Evolutionary conservation across 306 rosid species (phyloP).

Genomic region (Albizia julibrissin): DNA sequence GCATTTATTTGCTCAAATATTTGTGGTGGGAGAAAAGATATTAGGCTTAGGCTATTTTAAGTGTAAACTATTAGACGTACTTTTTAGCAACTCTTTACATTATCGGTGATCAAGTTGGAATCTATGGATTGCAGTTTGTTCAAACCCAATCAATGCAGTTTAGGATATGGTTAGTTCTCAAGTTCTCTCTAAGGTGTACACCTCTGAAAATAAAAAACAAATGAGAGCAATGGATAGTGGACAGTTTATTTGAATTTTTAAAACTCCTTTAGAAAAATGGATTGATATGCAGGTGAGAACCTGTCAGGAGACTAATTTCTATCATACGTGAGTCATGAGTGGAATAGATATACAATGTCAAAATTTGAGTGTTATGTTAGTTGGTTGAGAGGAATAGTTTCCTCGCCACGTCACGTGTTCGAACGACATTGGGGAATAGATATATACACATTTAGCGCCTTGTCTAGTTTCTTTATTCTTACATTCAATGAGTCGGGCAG

Average conservation of each 20-base stretch:
- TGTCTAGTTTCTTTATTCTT: background rate
- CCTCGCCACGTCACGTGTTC: too few species aligned
- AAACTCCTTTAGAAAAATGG: background rate
- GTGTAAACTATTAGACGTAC: background rate
- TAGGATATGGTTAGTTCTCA: background rate
- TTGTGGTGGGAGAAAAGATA: slow-evolving; percentile 18
- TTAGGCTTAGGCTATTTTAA: background rate
- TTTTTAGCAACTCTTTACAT: background rate
- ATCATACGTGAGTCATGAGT: background rate
- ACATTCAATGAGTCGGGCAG: background rate
- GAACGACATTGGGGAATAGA: background rate
- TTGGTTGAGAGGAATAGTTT: too few species aligned
- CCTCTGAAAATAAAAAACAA: background rate
- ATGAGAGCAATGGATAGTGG: background rate
- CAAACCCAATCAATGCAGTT: background rate
- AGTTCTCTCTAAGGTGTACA: background rate
- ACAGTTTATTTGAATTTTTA: background rate
- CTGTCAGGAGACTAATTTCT: background rate
- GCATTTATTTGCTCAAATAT: slow-evolving; percentile 6
- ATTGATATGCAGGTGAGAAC: background rate
- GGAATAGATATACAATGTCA: too few species aligned
- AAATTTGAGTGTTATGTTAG: too few species aligned
- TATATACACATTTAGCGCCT: background rate
- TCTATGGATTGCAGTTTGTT: background rate
- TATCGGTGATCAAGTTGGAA: slow-evolving; percentile 9